Percentiles rank a stretch among this genome's conserved stretches.
phyloP scores from a whole-genome alignment of 78 protist species.

The Polysphondylium violaceum region DNA sequence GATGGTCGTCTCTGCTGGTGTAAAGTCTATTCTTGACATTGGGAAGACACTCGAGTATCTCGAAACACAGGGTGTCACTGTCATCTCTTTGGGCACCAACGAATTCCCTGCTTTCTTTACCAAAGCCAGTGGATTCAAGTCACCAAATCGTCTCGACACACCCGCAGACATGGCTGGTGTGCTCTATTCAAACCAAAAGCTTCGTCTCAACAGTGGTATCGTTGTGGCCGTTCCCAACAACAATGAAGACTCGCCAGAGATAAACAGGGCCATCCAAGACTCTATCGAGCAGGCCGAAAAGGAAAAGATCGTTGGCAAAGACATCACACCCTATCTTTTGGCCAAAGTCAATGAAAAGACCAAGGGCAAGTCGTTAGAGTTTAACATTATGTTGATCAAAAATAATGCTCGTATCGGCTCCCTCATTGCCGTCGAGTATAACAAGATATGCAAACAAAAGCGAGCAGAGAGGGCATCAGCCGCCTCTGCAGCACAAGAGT shows the following conservation, averaged over 20 bases:
- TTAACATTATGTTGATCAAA: constrained; percentile 89
- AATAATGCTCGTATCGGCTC: constrained; percentile 95
- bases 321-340: constrained; percentile 95
- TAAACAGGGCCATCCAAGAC: constrained; percentile 71
- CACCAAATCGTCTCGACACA: constrained; percentile 40
- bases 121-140: neutral
- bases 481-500: neutral
- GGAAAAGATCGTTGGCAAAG: constrained; percentile 85
- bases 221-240: constrained; percentile 89
- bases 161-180: constrained; percentile 39
- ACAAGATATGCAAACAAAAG: neutral
- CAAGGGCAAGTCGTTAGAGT: constrained; percentile 86
- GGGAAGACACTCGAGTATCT: constrained; percentile 84
- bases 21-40: constrained; percentile 97
- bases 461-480: neutral
- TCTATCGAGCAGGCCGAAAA: constrained; percentile 53
- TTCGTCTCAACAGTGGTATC: constrained; percentile 73
- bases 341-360: constrained; percentile 79
- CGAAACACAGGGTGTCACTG: constrained; percentile 94
- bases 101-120: constrained; percentile 95
- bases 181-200: constrained; percentile 10
- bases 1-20: constrained; percentile 98
- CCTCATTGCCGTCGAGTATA: constrained; percentile 76
- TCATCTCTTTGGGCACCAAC: constrained; percentile 45
- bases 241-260: constrained; percentile 35